These are phyloP conservation scores for Hippophae tibetana DNA, from an alignment of 306 rosid genomes.

Conservation along the genomic window DNA sequence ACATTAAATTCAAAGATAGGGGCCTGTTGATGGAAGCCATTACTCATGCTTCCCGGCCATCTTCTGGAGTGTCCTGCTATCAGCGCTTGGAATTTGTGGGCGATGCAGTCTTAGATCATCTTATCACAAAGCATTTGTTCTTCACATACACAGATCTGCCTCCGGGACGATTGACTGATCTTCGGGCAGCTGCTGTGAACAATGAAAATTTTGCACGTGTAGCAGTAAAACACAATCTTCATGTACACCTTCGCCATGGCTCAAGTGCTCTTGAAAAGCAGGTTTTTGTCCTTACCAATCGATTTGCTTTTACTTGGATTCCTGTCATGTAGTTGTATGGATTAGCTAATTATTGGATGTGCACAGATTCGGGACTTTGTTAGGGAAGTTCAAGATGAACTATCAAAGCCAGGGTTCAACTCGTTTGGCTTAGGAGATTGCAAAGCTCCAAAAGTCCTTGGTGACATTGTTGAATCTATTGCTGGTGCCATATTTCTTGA, in stretches of 20 bases:
- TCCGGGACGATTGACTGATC: conserved; percentile 93
- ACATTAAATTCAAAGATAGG: conserved; percentile 55
- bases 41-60: conserved; percentile 96
- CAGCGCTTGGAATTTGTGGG: conserved; percentile 98
- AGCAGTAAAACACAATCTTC: conserved; percentile 82
- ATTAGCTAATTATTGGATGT: conserved; percentile 15
- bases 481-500: conserved; percentile 97
- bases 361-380: conserved; percentile 87
- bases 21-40: conserved; percentile 88
- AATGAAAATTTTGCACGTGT: conserved; percentile 99
- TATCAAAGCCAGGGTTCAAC: conserved; percentile 81
- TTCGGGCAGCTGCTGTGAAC: conserved; percentile 98
- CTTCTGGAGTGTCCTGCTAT: conserved; percentile 95
- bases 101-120: conserved; percentile 95
- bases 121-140: conserved; percentile 86
- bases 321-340: conserved; percentile 1
- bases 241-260: conserved; percentile 89
- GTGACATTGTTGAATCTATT: conserved; percentile 94
- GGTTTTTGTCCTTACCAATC: conserved; percentile 31
- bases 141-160: conserved; percentile 90
- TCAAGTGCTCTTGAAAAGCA: conserved; percentile 91
- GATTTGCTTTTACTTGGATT: conserved; percentile 9
- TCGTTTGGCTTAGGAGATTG: conserved; percentile 98
- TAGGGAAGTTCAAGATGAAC: conserved; percentile 79
- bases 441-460: conserved; percentile 99